Evolutionary conservation across 176 grass and related monocot species (phyloP).

Genomic region (Aegilops speltoides): DNA sequence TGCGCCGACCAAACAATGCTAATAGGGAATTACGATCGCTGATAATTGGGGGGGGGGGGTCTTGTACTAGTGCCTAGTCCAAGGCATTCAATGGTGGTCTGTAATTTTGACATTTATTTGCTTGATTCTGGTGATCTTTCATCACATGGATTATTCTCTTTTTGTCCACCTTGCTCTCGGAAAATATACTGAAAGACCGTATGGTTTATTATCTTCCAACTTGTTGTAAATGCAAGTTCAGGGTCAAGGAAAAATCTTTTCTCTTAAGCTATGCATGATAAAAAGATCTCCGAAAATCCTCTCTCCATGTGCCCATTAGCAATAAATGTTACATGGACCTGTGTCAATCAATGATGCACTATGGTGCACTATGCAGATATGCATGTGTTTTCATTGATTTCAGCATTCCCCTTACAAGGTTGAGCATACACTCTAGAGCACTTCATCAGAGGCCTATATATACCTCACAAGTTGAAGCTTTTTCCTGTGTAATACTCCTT

Average conservation of each 20-base stretch:
- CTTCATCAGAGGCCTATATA: too few relatives aligned
- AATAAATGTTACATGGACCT: neutral
- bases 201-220: neutral
- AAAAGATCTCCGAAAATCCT: neutral
- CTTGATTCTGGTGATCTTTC: too few relatives aligned
- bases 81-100: too few relatives aligned
- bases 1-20: too few relatives aligned
- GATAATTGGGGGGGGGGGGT: too few relatives aligned
- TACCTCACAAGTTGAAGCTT: too few relatives aligned
- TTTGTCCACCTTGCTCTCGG: neutral
- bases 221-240: neutral
- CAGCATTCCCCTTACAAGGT: too few relatives aligned
- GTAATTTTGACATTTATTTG: too few relatives aligned
- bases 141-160: neutral
- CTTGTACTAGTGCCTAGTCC: too few relatives aligned
- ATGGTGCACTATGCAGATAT: neutral
- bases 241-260: neutral
- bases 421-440: too few relatives aligned
- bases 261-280: neutral
- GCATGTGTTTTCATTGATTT: too few relatives aligned
- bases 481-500: too few relatives aligned
- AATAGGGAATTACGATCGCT: fast-evolving
- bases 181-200: neutral
- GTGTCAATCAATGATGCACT: neutral
- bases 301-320: neutral